These are phyloP conservation scores for Protomyces macrosporus DNA, from an alignment of 1,139 yeast genomes.

Conservation along the genomic window DNA sequence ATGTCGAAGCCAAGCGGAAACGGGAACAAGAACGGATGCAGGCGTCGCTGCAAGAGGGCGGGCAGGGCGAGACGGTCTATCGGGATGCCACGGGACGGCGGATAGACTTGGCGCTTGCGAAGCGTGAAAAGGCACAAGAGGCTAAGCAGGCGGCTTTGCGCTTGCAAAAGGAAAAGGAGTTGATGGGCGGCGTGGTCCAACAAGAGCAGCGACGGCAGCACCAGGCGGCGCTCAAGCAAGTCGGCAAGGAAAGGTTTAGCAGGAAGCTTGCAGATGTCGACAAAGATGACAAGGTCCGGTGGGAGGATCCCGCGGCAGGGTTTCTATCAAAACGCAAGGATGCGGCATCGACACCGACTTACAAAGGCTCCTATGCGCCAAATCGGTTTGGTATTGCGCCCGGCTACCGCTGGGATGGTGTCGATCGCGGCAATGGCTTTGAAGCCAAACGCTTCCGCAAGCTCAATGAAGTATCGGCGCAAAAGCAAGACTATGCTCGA, in stretches of 20 bases:
- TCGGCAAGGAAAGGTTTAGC: slow-evolving; percentile 38
- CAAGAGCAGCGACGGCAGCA: slow-evolving; percentile 36
- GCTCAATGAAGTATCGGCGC: slow-evolving; percentile 43
- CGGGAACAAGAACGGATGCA: slow-evolving; percentile 33
- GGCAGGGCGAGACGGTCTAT: slow-evolving; percentile 46
- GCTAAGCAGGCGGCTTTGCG: slow-evolving; percentile 35
- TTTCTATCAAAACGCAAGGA: slow-evolving; percentile 39
- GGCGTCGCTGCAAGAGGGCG: slow-evolving; percentile 32
- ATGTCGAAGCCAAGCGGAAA: slow-evolving; percentile 34
- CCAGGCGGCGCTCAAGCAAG: slow-evolving; percentile 37
- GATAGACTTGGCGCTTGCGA: slow-evolving; percentile 41
- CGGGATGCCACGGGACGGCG: slow-evolving; percentile 57
- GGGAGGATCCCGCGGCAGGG: slow-evolving; percentile 65
- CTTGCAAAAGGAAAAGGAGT: slow-evolving; percentile 36
- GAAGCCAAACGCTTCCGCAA: slow-evolving; percentile 60
- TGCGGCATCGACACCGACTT: slow-evolving; percentile 38
- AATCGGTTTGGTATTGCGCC: slow-evolving; percentile 75
- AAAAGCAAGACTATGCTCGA: slow-evolving; percentile 7
- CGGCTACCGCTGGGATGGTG: slow-evolving; percentile 89
- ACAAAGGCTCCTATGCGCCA: slow-evolving; percentile 51
- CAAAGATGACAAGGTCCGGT: slow-evolving; percentile 41
- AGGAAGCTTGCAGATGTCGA: slow-evolving; percentile 40
- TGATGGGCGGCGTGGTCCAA: slow-evolving; percentile 49
- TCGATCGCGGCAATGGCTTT: slow-evolving; percentile 86
- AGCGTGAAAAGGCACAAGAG: slow-evolving; percentile 37